Evolutionary conservation across 73 alveolate species (phyloP).

Genomic region (Paramecium sonneborni): DNA sequence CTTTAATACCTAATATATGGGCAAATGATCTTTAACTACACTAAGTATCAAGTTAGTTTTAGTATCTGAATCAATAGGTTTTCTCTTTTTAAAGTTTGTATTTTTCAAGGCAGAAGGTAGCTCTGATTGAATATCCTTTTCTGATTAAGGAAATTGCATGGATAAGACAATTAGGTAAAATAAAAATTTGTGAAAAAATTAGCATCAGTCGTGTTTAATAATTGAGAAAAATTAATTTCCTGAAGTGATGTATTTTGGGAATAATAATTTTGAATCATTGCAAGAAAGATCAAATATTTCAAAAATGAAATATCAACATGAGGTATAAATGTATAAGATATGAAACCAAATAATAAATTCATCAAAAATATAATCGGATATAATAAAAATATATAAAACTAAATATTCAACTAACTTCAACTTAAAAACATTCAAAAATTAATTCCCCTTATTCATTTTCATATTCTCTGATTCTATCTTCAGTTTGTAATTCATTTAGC

Average conservation of each 20-base stretch:
- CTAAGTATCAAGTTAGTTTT: not conserved
- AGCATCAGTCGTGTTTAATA: not conserved
- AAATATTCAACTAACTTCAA: conserved; percentile 87
- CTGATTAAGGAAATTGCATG: not conserved
- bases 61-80: not conserved
- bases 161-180: not conserved
- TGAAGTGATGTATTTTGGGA: not conserved
- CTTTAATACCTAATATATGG: conserved; percentile 20
- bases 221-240: not conserved
- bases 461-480: conserved; percentile 85
- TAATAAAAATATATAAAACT: not conserved
- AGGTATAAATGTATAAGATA: not conserved
- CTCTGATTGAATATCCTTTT: not conserved
- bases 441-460: conserved; percentile 94
- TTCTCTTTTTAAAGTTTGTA: not conserved
- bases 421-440: conserved; percentile 95
- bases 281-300: not conserved
- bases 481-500: conserved; percentile 91
- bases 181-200: not conserved
- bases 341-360: not conserved
- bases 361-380: not conserved
- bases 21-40: conserved; percentile 23
- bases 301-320: not conserved
- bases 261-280: not conserved
- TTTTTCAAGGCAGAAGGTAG: not conserved